phyloP scores from a whole-genome alignment of 257 asterid species.

The Primulina tabacum region DNA sequence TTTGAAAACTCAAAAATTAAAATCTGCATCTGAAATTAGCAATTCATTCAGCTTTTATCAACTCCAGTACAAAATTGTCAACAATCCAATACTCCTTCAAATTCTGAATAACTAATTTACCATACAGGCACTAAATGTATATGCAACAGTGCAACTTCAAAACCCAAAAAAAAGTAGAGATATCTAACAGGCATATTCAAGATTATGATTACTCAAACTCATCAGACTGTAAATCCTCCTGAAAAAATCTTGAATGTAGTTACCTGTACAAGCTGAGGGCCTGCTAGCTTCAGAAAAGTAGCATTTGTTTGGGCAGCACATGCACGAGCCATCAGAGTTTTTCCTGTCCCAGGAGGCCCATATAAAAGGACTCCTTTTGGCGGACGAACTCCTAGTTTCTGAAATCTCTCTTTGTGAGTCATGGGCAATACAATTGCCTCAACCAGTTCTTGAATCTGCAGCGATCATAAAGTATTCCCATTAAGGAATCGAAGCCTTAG shows the following conservation, averaged over 20 bases:
- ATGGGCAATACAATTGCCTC: conserved; percentile 89
- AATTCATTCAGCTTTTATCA: too few relatives aligned
- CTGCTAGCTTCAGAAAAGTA: conserved; percentile 88
- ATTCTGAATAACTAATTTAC: too few relatives aligned
- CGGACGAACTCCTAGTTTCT: conserved; percentile 79
- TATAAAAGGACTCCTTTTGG: conserved; percentile 84
- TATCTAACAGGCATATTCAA: too few relatives aligned
- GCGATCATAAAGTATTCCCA: conserved; percentile 10
- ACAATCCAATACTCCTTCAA: too few relatives aligned
- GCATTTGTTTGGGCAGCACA: conserved; percentile 99
- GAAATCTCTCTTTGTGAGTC: conserved; percentile 85
- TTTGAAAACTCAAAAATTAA: too few relatives aligned
- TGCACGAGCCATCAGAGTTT: conserved; percentile 89
- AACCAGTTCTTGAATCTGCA: conserved; percentile 84
- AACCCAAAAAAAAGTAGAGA: too few relatives aligned
- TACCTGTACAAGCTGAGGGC: conserved; percentile 96
- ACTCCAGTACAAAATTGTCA: too few relatives aligned
- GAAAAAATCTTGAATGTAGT: not conserved
- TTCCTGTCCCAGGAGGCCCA: conserved; percentile 95
- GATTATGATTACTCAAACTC: too few relatives aligned
- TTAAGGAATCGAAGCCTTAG: not conserved
- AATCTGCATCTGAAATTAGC: too few relatives aligned
- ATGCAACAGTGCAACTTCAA: too few relatives aligned
- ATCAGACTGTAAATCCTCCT: not conserved
- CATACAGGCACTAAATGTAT: too few relatives aligned